Evolutionary conservation across 805 yeast genomes (phyloP).

Genomic region (Metschnikowia lachancei): DNA sequence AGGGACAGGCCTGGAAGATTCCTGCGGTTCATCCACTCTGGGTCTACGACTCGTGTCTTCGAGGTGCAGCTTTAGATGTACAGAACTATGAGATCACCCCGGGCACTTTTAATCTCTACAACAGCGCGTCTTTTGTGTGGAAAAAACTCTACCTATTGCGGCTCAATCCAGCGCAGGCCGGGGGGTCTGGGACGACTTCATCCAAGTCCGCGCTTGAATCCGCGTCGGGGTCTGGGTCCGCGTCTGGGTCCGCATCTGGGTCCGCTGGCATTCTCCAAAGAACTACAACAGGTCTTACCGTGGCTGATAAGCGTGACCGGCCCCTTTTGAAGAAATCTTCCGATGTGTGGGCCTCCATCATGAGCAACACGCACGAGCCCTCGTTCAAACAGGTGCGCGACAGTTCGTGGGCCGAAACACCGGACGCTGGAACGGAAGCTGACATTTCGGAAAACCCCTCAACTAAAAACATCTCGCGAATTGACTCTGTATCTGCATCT

Average conservation of each 20-base stretch:
- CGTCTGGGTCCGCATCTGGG: neutral
- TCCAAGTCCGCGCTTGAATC: too few relatives aligned
- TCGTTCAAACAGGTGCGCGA: slow-evolving; percentile 17
- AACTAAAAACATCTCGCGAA: neutral
- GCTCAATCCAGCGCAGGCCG: neutral
- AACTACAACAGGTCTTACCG: neutral
- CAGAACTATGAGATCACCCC: slow-evolving; percentile 38
- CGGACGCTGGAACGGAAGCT: slow-evolving; percentile 1
- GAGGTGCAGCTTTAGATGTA: slow-evolving; percentile 44
- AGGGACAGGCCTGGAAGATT: slow-evolving; percentile 52
- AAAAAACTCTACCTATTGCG: slow-evolving; percentile 19
- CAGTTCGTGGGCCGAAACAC: slow-evolving; percentile 28
- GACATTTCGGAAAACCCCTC: neutral
- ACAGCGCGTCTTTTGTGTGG: slow-evolving; percentile 40
- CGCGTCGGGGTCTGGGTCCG: neutral
- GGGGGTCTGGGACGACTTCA: neutral
- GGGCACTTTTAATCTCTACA: slow-evolving; percentile 13
- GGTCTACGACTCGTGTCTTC: slow-evolving; percentile 44
- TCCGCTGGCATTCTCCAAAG: neutral
- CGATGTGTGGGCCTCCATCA: slow-evolving; percentile 45
- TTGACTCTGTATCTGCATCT: neutral
- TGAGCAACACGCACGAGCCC: slow-evolving; percentile 25
- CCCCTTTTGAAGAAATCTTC: slow-evolving; percentile 24
- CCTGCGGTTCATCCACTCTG: slow-evolving; percentile 53
- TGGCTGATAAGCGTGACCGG: slow-evolving; percentile 10